These are phyloP conservation scores for Vigna trinervia DNA, from an alignment of 306 rosid species.

Conservation along the genomic window DNA sequence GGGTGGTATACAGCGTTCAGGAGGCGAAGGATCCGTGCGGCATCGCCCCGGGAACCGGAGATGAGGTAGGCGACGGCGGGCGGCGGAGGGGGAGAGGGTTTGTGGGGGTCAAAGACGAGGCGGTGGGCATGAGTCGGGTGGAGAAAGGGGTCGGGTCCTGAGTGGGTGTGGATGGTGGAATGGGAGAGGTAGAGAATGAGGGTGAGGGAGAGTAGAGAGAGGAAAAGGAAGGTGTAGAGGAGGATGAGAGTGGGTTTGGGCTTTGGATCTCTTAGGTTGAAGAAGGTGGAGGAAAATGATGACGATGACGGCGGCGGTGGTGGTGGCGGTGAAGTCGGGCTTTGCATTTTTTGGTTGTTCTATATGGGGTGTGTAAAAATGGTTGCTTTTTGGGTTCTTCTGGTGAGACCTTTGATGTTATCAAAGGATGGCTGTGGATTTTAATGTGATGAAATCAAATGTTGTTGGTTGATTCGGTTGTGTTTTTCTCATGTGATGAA, in stretches of 20 bases:
- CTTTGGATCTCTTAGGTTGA: slow-evolving; percentile 3
- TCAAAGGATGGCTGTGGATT: too few relatives aligned
- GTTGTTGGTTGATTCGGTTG: too few relatives aligned
- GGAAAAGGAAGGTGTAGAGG: slow-evolving; percentile 56
- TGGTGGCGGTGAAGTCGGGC: not conserved
- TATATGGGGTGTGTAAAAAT: not conserved
- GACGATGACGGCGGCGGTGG: not conserved
- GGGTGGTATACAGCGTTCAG: slow-evolving; percentile 75
- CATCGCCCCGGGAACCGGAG: slow-evolving; percentile 70
- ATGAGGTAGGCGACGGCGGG: slow-evolving; percentile 81
- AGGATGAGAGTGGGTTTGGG: slow-evolving; percentile 58
- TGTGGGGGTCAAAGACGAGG: slow-evolving; percentile 45
- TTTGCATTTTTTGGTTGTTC: not conserved
- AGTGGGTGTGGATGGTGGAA: slow-evolving; percentile 23
- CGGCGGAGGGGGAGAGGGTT: slow-evolving; percentile 56
- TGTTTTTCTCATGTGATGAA: too few relatives aligned
- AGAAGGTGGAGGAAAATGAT: not conserved
- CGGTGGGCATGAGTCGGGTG: slow-evolving; percentile 65
- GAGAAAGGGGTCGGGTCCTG: slow-evolving; percentile 72
- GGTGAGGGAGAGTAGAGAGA: slow-evolving; percentile 60
- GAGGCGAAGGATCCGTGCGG: slow-evolving; percentile 63
- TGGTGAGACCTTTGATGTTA: not conserved
- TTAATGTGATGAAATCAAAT: too few relatives aligned
- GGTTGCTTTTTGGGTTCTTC: not conserved
- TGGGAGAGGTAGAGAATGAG: slow-evolving; percentile 45